These are phyloP conservation scores for Chrysopogon serrulatus DNA, from an alignment of 176 grass and related monocot species.

Conservation along the genomic window DNA sequence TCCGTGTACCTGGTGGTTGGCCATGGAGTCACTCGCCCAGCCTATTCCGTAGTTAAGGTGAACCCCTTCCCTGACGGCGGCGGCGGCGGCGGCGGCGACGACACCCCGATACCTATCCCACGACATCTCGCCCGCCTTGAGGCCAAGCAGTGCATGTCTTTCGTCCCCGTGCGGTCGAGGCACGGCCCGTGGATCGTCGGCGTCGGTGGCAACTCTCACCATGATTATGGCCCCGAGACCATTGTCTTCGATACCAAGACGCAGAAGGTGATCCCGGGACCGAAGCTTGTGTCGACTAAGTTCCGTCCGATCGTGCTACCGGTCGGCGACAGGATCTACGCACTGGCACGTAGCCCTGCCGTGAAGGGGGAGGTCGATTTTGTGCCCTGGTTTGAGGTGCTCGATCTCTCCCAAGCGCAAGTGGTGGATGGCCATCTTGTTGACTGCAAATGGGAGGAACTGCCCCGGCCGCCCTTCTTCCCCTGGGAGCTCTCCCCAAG, in stretches of 20 bases:
- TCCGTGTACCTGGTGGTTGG: background rate
- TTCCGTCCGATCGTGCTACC: background rate
- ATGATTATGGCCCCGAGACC: background rate
- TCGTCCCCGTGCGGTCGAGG: background rate
- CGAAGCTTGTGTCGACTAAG: background rate
- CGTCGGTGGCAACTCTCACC: background rate
- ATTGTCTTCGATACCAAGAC: background rate
- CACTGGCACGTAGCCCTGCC: background rate
- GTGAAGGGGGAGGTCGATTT: background rate
- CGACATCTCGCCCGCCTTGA: background rate
- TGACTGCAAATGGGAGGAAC: background rate
- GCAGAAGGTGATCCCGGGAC: background rate
- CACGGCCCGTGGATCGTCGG: background rate
- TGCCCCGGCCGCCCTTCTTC: background rate
- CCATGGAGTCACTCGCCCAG: background rate
- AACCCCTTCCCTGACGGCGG: background rate
- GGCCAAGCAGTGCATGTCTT: background rate
- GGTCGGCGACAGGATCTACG: background rate
- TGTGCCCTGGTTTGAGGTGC: background rate
- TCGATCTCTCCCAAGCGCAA: background rate
- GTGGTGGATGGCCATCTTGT: background rate
- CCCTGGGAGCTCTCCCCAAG: background rate
- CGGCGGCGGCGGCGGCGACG: background rate
- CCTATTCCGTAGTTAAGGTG: background rate
- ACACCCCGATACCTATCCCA: background rate